These are phyloP conservation scores for Usnea hakonensis DNA, from an alignment of 495 filamentous ascomycete genomes.

Conservation along the genomic window DNA sequence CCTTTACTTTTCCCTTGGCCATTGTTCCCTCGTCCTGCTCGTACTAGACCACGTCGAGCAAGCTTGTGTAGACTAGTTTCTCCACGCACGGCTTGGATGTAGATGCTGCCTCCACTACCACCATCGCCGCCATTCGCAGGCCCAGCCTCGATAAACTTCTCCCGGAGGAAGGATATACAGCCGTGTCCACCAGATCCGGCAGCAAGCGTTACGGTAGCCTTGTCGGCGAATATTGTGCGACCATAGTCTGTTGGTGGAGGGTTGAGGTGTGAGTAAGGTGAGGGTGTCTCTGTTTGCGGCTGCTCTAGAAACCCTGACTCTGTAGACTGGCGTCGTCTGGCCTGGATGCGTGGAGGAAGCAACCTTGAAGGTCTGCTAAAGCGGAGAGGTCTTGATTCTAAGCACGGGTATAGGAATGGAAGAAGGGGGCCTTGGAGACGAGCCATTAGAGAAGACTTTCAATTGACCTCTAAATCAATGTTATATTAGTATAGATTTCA, in stretches of 20 bases:
- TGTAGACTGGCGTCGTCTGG: conserved; percentile 29
- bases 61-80: conserved; percentile 92
- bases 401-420: conserved; percentile 59
- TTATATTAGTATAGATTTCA: conserved; percentile 1
- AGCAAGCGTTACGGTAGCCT: conserved; percentile 64
- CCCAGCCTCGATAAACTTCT: conserved; percentile 77
- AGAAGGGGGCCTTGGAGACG: conserved; percentile 39
- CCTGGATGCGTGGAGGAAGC: conserved; percentile 20
- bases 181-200: conserved; percentile 81
- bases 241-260: conserved; percentile 76
- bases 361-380: conserved; percentile 24
- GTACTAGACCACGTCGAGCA: conserved; percentile 63
- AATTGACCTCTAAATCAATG: not conserved
- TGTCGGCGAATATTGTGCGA: conserved; percentile 75
- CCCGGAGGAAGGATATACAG: conserved; percentile 86
- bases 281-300: conserved; percentile 23
- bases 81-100: conserved; percentile 86
- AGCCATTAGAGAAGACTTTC: conserved; percentile 8
- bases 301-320: conserved; percentile 19
- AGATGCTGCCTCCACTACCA: conserved; percentile 82
- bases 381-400: conserved; percentile 34
- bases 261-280: conserved; percentile 56
- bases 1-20: conserved; percentile 77
- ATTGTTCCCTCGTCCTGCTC: conserved; percentile 72
- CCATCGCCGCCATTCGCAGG: conserved; percentile 98